Evolutionary conservation across 805 yeast species (phyloP), one percentile per base, ranked within the genome.

Genomic region (Metschnikowia bowlesiae): DNA sequence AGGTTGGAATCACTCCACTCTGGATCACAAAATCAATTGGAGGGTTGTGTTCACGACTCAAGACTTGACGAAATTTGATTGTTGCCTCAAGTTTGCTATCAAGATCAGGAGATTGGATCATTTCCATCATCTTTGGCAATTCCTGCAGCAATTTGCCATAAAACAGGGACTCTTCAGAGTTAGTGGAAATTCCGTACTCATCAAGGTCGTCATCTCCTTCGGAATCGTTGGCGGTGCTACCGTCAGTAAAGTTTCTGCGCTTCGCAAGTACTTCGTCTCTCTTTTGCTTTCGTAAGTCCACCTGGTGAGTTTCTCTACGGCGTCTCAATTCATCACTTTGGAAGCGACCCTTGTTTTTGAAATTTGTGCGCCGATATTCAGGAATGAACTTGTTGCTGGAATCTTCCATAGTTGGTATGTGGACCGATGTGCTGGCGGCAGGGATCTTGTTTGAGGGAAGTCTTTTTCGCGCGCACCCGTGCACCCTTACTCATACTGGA

Each of bases 251-350:
- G 69, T 89, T 90, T 75, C 99, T 85, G 77, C 98, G 86, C 74
- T 94, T 94, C 37, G 96, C 84, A 59, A 94, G 78, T 50, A 88
- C 87, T 68, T 94, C 98, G 67, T 94, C 99, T 66, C 99, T 83
- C 70, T 91, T 91, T 54, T 91, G 96, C 75, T 95, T 94, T 74
- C 99, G 82, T 63, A 94, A 79, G 68, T 91, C 98, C 53, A 94
- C 95, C 71, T 92, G 97, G 63, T 92, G 97, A 51, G 88, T 95
- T 69, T 92, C 99, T 70, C 98, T 86, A 68, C 99, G 87, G 70
- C 98, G 90, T 71, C 99, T 88, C 62, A 94, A 82, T 76, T 94
- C 99, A 67, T 94, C 99, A 52, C 89, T 89, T 63, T 87, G 87
- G 67, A 94, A 94, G 65, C 96, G 83, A 56, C 94, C 89, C 68